Conservation (phyloP, 2,329 filamentous ascomycete species). For the Ophiostoma himal-ulmi region DNA sequence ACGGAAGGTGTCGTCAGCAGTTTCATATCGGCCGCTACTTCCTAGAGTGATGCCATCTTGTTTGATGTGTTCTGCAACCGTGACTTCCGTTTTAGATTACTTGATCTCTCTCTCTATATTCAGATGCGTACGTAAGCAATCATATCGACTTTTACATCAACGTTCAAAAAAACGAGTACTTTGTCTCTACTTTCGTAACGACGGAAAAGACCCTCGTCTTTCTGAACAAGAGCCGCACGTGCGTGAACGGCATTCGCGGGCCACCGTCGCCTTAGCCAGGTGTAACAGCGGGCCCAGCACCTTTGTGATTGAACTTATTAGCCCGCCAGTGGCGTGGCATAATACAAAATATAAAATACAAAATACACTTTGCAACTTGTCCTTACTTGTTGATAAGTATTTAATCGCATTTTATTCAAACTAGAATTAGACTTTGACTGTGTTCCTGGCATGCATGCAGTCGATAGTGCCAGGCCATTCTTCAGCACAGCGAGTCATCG, state of each 20-base stretch:
- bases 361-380: background rate
- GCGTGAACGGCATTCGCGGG: background rate
- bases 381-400: background rate
- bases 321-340: background rate
- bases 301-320: background rate
- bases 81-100: background rate
- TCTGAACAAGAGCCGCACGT: background rate
- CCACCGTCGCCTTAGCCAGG: background rate
- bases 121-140: background rate
- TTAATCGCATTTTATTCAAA: background rate
- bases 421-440: background rate
- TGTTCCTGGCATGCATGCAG: background rate
- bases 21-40: background rate
- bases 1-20: conserved; percentile 8
- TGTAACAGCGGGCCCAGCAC: background rate
- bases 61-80: background rate
- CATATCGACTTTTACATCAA: background rate
- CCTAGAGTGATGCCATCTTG: background rate
- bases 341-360: background rate
- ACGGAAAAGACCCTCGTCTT: background rate
- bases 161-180: background rate
- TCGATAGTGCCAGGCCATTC: background rate
- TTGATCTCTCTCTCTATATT: background rate
- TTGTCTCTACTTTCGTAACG: background rate
- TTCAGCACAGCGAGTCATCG: background rate